phyloP scores from a whole-genome alignment of 176 grass and related monocot species.

The Bothriochloa decipiens region DNA sequence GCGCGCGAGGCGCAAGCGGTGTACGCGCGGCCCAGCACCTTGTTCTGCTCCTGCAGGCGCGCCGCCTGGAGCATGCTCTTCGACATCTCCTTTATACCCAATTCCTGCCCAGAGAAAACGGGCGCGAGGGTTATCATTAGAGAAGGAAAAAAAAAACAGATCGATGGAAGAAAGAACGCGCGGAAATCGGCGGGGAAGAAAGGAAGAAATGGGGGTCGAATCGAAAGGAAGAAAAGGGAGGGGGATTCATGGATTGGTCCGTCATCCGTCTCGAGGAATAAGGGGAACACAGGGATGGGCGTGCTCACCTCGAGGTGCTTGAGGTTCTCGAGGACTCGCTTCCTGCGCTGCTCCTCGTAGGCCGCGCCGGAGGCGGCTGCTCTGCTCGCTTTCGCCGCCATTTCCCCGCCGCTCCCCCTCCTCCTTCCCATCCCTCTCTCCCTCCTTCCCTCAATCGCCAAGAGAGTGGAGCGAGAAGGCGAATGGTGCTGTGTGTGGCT shows the following conservation, averaged over 20 bases:
- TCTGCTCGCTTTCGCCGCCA: slow-evolving; percentile 46
- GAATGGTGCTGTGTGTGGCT: not conserved
- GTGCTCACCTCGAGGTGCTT: slow-evolving; percentile 80
- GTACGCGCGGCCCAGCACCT: slow-evolving; percentile 33
- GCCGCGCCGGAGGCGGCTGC: slow-evolving; percentile 32
- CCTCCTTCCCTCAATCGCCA: not conserved
- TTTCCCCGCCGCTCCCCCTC: not conserved
- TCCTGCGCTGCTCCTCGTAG: slow-evolving; percentile 81
- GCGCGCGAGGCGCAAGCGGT: not conserved
- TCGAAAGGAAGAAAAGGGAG: not conserved
- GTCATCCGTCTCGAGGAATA: not conserved
- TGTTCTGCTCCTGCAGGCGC: slow-evolving; percentile 66
- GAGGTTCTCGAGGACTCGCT: slow-evolving; percentile 83
- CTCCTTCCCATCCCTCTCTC: not conserved
- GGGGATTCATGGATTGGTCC: not conserved
- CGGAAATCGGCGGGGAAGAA: not conserved
- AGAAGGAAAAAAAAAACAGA: not conserved
- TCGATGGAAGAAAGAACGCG: not conserved
- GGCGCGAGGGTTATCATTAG: slow-evolving; percentile 5
- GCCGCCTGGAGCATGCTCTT: slow-evolving; percentile 79
- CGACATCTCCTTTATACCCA: slow-evolving; percentile 91
- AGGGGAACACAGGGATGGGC: not conserved
- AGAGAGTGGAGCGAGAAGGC: not conserved
- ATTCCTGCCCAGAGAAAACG: slow-evolving; percentile 47
- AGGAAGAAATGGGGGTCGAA: not conserved